Percentiles rank a stretch among this genome's conserved stretches.
These are phyloP conservation scores for Cryomyces minteri DNA, from an alignment of 495 filamentous ascomycete species.

Conservation along the genomic window DNA sequence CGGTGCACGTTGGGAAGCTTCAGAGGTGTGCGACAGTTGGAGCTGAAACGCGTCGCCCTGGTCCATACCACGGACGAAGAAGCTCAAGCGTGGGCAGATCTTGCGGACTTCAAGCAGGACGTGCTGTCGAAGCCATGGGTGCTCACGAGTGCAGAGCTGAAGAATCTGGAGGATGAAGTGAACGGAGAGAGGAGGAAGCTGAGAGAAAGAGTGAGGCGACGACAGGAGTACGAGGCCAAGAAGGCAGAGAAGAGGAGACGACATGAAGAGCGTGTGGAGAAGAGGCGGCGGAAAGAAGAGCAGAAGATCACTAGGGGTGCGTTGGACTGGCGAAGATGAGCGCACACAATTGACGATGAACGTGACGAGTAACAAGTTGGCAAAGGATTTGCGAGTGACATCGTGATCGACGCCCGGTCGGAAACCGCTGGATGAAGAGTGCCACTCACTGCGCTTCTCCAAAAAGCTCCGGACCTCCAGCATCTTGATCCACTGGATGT, in stretches of 20 bases:
- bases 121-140: slow-evolving; percentile 54
- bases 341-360: too few relatives aligned
- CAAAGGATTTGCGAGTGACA: too few relatives aligned
- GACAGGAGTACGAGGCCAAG: neutral
- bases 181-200: slow-evolving; percentile 15
- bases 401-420: too few relatives aligned
- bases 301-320: neutral
- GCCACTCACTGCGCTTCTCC: too few relatives aligned
- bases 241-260: neutral
- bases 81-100: slow-evolving; percentile 55
- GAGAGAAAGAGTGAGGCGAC: slow-evolving; percentile 1
- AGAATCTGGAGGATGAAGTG: slow-evolving; percentile 29
- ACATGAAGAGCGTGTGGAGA: neutral
- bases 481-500: too few relatives aligned
- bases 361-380: too few relatives aligned
- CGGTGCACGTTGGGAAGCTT: slow-evolving; percentile 56
- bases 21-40: slow-evolving; percentile 43
- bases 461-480: too few relatives aligned
- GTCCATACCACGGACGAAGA: slow-evolving; percentile 35
- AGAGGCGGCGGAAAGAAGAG: neutral
- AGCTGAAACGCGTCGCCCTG: slow-evolving; percentile 42
- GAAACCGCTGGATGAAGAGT: too few relatives aligned
- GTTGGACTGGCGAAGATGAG: neutral
- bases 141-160: slow-evolving; percentile 33
- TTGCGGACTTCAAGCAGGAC: slow-evolving; percentile 38